Base-by-base conservation (phyloP, 148 eudicot species). In the Cornus kousa region DNA sequence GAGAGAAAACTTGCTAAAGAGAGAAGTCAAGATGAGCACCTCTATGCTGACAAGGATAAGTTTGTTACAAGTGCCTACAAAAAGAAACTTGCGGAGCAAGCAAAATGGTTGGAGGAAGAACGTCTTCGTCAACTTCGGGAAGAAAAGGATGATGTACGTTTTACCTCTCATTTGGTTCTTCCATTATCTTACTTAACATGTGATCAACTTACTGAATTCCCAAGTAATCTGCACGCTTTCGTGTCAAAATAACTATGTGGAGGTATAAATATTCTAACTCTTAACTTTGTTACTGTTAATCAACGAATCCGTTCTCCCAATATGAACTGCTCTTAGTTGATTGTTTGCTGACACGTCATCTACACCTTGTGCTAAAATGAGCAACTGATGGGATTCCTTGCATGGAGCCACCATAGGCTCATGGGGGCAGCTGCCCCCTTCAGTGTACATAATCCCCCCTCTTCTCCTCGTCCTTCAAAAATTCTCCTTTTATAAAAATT, bases 1-100 rank as follows among this genome's bases (percentile, higher is more conserved):
- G 98, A 96, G 89, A 92, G 91, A 82, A 96, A 93, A 78, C 87
- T 96, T 80, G 99, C 95, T 9, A 96, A 93, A 82, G 99, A 96
- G 85, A 88, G 99, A 84, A 87, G 73, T 84, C 81, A 92, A 83
- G 99, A 93, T 9, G 99, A 96, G 66, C 91, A 96, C 78, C 87
- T 92, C 11, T 92, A 66, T 82, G 94, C 88, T 46, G 97, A 90
- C 79, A 96, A 96, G 86, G 99, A 92, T 74, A 96, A 93, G 80
- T 96, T 90, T 79, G 86, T 93, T 72, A 96, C 98, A 5, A 43
- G 90, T 85, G 95, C 97, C 73, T 96, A 96, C 91, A 93, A 93
- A 81, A 89, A 79, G 87, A 93, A 96, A 80, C 97, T 96, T 68
- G 99, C 95, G 0, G 99, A 93, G 88, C 89, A 93, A 80, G 90